A percentile compares a stretch with the other conserved stretches of the same genome.
Conservation (phyloP, 805 yeast species). For the Schwanniomyces pseudopolymorphus region DNA sequence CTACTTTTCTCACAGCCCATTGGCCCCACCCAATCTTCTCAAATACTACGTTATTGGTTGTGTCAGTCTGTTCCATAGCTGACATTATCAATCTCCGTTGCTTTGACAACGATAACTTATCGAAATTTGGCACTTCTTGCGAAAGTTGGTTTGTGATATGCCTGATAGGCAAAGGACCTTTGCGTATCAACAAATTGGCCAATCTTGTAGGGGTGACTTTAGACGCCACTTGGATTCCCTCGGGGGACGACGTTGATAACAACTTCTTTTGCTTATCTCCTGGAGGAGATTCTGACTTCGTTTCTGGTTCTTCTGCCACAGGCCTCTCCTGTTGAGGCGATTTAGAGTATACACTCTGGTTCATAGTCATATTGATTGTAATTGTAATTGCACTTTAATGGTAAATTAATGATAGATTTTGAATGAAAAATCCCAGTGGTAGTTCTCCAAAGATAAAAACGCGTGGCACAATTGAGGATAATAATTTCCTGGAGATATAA, state of each 20-base stretch:
- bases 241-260: conserved; percentile 79
- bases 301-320: not conserved
- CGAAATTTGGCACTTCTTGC: conserved; percentile 74
- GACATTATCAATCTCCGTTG: conserved; percentile 89
- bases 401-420: not conserved
- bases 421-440: not conserved
- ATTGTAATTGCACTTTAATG: not conserved
- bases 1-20: conserved; percentile 75
- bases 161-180: conserved; percentile 89
- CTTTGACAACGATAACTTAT: conserved; percentile 76
- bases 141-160: conserved; percentile 81
- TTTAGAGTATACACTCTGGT: not conserved
- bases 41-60: conserved; percentile 62
- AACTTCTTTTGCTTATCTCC: conserved; percentile 14
- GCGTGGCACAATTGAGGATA: conserved; percentile 1
- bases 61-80: conserved; percentile 74
- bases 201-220: conserved; percentile 79
- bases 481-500: not conserved
- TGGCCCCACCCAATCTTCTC: conserved; percentile 98
- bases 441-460: not conserved
- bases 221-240: conserved; percentile 83
- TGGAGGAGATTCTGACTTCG: conserved; percentile 3
- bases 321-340: not conserved
- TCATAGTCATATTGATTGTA: not conserved
- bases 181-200: conserved; percentile 62